Conservation (phyloP, 352 stramenopile genomes). For the Hyaloperonospora brassicae region DNA sequence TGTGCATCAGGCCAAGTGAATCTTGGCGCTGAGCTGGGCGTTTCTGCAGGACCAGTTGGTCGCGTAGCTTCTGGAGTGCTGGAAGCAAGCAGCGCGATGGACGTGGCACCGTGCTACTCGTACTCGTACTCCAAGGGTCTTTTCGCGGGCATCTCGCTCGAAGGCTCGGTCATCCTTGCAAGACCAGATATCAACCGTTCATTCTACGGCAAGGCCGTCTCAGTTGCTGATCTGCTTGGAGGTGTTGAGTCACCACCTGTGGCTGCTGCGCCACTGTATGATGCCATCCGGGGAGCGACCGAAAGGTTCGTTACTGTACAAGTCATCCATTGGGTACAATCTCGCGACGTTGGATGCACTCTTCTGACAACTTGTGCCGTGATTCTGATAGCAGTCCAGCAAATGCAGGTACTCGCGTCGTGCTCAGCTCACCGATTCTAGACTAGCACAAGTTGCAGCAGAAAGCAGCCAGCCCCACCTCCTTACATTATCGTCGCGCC, state of each 20-base stretch:
- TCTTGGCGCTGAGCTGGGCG: slow-evolving; percentile 83
- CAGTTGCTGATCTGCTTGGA: slow-evolving; percentile 60
- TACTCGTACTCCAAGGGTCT: slow-evolving; percentile 89
- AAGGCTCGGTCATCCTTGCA: slow-evolving; percentile 85
- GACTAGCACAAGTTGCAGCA: slow-evolving; percentile 4
- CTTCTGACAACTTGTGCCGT: slow-evolving; percentile 5
- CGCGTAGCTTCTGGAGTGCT: slow-evolving; percentile 67
- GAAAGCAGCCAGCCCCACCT: not conserved
- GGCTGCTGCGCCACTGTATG: slow-evolving; percentile 78
- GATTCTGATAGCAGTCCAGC: slow-evolving; percentile 31
- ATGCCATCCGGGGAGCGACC: slow-evolving; percentile 61
- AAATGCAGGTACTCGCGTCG: slow-evolving; percentile 50
- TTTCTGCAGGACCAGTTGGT: slow-evolving; percentile 87
- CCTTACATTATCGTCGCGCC: not conserved
- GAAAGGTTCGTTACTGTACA: slow-evolving; percentile 36
- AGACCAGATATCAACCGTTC: slow-evolving; percentile 86
- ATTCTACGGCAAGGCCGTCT: slow-evolving; percentile 86
- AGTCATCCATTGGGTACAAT: not conserved
- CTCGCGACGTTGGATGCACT: too few relatives aligned
- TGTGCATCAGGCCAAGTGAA: slow-evolving; percentile 83
- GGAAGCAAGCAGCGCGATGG: slow-evolving; percentile 65
- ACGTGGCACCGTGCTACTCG: slow-evolving; percentile 86
- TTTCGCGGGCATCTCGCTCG: slow-evolving; percentile 84
- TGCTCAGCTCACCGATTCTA: slow-evolving; percentile 15
- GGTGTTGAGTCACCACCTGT: slow-evolving; percentile 73